Evolutionary conservation across 1,139 yeast genomes (phyloP), one percentile per base, ranked within the genome.

Genomic region (Hansenula sp.): DNA sequence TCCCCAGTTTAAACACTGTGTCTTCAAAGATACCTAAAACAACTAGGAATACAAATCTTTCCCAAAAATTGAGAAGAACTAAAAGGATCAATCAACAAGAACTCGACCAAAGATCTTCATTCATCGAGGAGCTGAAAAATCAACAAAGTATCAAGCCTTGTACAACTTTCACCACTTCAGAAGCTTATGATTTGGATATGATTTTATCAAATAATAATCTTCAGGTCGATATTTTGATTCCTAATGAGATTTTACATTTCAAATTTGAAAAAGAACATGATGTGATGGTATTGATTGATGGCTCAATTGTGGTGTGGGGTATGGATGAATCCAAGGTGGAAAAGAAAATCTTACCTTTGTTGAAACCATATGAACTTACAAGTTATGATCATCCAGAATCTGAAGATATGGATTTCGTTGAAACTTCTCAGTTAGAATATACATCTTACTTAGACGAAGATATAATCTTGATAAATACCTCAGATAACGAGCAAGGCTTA

Each of bases 401-500:
- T 35, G 97, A 90, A 58, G 97, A 90, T 56, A 77, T 90, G 79
- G 96, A 90, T 60, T 90, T 71, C 65, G 67, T 87, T n/a, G 93
- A 85, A 46, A 60, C 77, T n/a, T 58, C 41, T 11, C 58, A 47
- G 3, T 50, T 47, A 9, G 55, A 46, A 18, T 60, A 60, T 8
- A 63, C 61, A 6, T 65, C 69, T 43, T 55, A 58, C 38, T 46
- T 65, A 66, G 76, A 79, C 33, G 89, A 89, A 4, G 96, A 88
- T 49, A 74, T 84, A 4, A 77, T 88, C 47, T 72, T 83, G 19
- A 71, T 88, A 16, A 78, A 76, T 46, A 84, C 84, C 1, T 52
- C 56, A 3, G 68, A 71, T 8, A 58, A 61, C 2, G 68, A 71
- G 18, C 72, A 77, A 47, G 72, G 77, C 36, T 55, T 84, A 39